phyloP scores from a whole-genome alignment of 768 basidiomycete species.

The Suillus hirtellus region DNA sequence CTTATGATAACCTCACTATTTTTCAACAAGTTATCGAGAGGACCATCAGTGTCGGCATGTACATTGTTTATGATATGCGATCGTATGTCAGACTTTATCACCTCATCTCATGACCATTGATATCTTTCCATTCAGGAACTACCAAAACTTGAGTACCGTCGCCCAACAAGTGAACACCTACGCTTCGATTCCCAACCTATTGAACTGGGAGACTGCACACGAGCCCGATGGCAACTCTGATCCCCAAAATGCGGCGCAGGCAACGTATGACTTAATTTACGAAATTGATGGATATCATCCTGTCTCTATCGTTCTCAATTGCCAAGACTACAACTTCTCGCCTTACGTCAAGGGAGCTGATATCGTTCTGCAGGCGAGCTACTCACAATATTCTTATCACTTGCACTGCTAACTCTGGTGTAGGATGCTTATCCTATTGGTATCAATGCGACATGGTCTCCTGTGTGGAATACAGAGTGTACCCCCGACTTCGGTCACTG shows the following conservation, averaged over 20 bases:
- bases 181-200: conserved; percentile 64
- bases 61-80: conserved; percentile 82
- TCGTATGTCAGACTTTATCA: conserved; percentile 31
- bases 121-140: conserved; percentile 38
- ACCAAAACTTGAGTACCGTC: conserved; percentile 62
- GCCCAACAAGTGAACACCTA: conserved; percentile 63
- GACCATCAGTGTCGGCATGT: conserved; percentile 36
- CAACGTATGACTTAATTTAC: conserved; percentile 48
- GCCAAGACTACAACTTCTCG: conserved; percentile 61
- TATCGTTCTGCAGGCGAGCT: conserved; percentile 67
- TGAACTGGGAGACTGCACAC: conserved; percentile 73
- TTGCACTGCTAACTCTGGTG: conserved; percentile 3
- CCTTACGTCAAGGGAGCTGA: conserved; percentile 66
- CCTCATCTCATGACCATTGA: background rate
- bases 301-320: conserved; percentile 54
- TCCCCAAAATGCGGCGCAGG: conserved; percentile 55
- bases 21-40: conserved; percentile 22
- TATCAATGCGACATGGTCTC: conserved; percentile 65
- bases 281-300: conserved; percentile 59
- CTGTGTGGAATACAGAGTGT: conserved; percentile 60
- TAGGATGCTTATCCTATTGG: conserved; percentile 35
- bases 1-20: conserved; percentile 55
- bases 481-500: conserved; percentile 70
- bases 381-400: conserved; percentile 35
- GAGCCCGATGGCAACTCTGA: conserved; percentile 72